Evolutionary conservation across 2,329 filamentous ascomycete genomes (phyloP), one percentile per base, ranked within the genome.

Genomic region (Chaetoscypha palmicola): DNA sequence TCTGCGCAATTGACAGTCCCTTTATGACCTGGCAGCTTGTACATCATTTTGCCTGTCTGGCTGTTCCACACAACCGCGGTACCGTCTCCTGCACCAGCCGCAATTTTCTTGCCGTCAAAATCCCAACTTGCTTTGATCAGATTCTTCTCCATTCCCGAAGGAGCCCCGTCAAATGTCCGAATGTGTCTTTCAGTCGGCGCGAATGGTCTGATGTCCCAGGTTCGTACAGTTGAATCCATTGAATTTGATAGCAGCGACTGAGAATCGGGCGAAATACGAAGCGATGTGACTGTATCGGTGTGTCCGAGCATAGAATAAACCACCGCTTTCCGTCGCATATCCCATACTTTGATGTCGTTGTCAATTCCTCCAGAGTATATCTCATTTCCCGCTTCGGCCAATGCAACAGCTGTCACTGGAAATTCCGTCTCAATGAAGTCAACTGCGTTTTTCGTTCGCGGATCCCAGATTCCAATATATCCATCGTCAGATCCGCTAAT

Each of bases 261-360:
- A 30, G 86, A 86, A 63, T 98, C 91, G 0, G 92, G 91, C 2
- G 91, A 96, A n/a, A 97, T 78, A 42, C 85, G 75, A 36, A 98
- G 72, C 10, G 89, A 94, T 2, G 90, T 94, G 51, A 98, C 74
- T 0, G 91, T 97, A 62, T 98, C 92, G 41, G 80, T 83, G 63
- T 98, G 92, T 0, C 92, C 92, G 10, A 85, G 67, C 73, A 98
- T 82, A 1, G 84, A 83, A 65, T 97, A 96, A 4, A 88, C 80
- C 2, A 94, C 77, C 5, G 83, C 77, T 66, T 94, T 89, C 70
- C 95, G 97, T 54, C 92, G 81, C 60, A 97, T 68, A 65, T 98
- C 92, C 91, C 92, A 98, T 16, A 94, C 90, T 58, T 90, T 88
- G 63, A 98, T 94, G 57, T 94, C 89, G 61, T 97, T 96, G 68